Percentiles rank a stretch among this genome's conserved stretches.
phyloP scores from a whole-genome alignment of 164 flowering plant species.

The Nymphaea thermarum region DNA sequence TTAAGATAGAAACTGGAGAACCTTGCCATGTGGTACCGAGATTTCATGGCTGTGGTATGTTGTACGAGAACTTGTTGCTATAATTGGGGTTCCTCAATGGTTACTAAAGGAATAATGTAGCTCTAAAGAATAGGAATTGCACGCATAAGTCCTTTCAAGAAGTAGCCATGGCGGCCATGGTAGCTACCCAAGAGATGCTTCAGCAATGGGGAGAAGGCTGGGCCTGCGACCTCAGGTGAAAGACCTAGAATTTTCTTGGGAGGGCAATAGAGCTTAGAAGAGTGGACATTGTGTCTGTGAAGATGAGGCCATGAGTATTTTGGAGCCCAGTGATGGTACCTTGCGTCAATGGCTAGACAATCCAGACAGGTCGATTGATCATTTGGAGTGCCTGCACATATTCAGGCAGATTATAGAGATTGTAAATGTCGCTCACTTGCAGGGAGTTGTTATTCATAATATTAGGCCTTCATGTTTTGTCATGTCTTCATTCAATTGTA shows the following conservation, averaged over 20 bases:
- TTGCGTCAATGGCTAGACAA: constrained; percentile 92
- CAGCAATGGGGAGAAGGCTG: constrained; percentile 17
- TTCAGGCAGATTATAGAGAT: constrained; percentile 82
- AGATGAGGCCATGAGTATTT: constrained; percentile 18
- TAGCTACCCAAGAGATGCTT: constrained; percentile 23
- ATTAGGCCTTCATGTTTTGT: constrained; percentile 93
- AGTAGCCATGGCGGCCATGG: constrained; percentile 2
- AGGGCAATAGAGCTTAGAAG: constrained; percentile 24
- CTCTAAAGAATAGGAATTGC: constrained; percentile 46
- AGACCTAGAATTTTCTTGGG: constrained; percentile 15
- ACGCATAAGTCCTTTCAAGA: constrained; percentile 12
- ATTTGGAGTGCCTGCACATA: constrained; percentile 74
- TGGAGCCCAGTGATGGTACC: constrained; percentile 59
- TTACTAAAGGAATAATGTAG: constrained; percentile 42
- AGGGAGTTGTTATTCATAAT: constrained; percentile 76
- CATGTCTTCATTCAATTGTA: constrained; percentile 81
- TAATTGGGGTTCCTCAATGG: constrained; percentile 70
- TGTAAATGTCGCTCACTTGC: constrained; percentile 74
- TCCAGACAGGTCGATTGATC: constrained; percentile 56
- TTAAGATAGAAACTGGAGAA: not conserved
- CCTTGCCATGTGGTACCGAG: too few relatives aligned
- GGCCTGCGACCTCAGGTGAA: constrained; percentile 13
- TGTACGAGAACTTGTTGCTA: not conserved
- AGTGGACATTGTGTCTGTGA: constrained; percentile 33
- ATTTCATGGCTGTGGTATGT: not conserved